Base-by-base conservation (phyloP, 441 rosid genomes). In the Viola pubescens region DNA sequence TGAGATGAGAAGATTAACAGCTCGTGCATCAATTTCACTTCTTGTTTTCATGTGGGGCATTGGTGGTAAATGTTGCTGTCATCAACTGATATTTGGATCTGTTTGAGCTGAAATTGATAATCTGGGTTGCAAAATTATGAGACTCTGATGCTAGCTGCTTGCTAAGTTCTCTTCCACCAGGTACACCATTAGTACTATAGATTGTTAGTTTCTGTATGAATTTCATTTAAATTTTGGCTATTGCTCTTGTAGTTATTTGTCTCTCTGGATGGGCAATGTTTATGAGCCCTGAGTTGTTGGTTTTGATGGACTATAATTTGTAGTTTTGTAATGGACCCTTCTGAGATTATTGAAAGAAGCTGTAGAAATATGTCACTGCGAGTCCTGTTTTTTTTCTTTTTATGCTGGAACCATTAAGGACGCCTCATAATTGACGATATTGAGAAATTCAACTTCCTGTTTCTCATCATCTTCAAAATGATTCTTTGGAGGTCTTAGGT, bases 41-140 rank as follows among this genome's bases (percentile, higher is more conserved):
- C 51, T n/a, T 54, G 48, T 48, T 49, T 38, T 9, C 39, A 11
- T 41, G 50, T 38, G 51, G 42, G 8, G 26, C n/a, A 12, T 49
- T 46, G 47, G 54, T 48, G 42, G 34, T 63, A 37, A 63, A 47
- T 10, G 12, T 52, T 26, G 14, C 49, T 38, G 34, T 56, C 37
- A 7, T 3, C 41, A 41, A 7, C 40, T 0, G 7, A 1, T 64
- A 26, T 26, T 26, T 26, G 34, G 1, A 26, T 2, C 34, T 26
- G 34, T 26, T 26, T n/a, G 4, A 63, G 12, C 13, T 12, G 60
- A 55, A 26, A 2, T 26, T 26, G 34, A 2, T 26, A 26, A 26
- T 26, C 34, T 26, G 34, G 34, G 34, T 26, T 26, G 34, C 34
- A 26, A 2, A 0, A 26, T 26, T 26, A 26, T 26, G 34, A 26